phyloP scores from a whole-genome alignment of 495 filamentous ascomycete species.

The Cladorrhinum samala region DNA sequence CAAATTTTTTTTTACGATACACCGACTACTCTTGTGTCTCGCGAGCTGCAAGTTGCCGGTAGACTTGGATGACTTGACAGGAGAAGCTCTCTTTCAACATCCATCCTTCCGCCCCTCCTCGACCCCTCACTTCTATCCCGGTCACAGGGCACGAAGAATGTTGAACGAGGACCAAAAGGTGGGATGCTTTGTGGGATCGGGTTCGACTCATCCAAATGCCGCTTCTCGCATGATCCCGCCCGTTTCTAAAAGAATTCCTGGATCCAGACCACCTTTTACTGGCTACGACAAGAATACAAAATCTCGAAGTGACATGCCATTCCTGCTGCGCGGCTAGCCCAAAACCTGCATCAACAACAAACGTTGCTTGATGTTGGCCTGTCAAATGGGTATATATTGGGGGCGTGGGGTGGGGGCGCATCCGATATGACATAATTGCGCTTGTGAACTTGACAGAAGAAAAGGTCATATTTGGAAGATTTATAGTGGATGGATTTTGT shows the following conservation, averaged over 20 bases:
- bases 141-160: not conserved
- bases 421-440: constrained; percentile 20
- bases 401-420: too few relatives aligned
- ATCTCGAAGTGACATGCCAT: not conserved
- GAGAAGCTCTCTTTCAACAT: not conserved
- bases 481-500: not conserved
- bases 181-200: not conserved
- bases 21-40: not conserved
- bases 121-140: not conserved
- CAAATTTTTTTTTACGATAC: not conserved
- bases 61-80: not conserved
- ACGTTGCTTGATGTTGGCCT: too few relatives aligned
- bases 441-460: not conserved
- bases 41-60: not conserved
- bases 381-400: too few relatives aligned
- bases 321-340: too few relatives aligned
- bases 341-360: too few relatives aligned
- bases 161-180: not conserved
- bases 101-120: not conserved
- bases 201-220: too few relatives aligned
- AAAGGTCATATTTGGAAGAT: not conserved
- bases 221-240: not conserved
- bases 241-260: not conserved
- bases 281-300: not conserved
- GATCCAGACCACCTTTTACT: not conserved